These are phyloP conservation scores for Aegilops longissima DNA, from an alignment of 176 grass and related monocot genomes.

Conservation along the genomic window DNA sequence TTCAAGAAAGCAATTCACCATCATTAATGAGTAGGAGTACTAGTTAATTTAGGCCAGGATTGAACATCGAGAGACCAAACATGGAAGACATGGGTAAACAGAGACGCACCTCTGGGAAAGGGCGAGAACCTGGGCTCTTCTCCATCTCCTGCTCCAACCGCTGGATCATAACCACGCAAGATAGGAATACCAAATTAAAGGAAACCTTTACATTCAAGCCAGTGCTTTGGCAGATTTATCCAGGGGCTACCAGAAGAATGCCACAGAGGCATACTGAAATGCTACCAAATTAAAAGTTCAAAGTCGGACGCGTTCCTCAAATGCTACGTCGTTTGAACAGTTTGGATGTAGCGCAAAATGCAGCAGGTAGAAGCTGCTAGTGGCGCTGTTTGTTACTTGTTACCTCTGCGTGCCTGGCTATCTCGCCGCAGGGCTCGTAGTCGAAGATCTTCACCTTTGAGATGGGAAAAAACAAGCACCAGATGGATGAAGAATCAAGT, in stretches of 20 bases:
- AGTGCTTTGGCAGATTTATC: not conserved
- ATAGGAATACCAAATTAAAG: not conserved
- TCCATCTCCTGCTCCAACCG: constrained; percentile 48
- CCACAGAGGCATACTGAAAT: too few species aligned
- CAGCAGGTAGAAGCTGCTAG: not conserved
- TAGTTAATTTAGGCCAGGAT: not conserved
- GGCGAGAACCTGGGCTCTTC: constrained; percentile 48
- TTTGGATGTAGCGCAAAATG: not conserved
- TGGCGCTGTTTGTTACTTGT: too few species aligned
- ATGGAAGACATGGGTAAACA: not conserved
- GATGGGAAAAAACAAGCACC: too few species aligned
- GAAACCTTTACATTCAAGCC: not conserved
- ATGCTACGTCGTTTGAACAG: too few species aligned
- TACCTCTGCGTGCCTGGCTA: constrained; percentile 51
- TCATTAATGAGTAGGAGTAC: not conserved
- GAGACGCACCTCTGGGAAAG: constrained; percentile 60
- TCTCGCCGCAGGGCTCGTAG: constrained; percentile 68
- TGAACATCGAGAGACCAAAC: not conserved
- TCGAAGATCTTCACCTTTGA: constrained; percentile 54
- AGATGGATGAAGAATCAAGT: not conserved
- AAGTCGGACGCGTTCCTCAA: too few species aligned
- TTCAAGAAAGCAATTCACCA: not conserved
- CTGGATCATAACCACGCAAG: constrained; percentile 31
- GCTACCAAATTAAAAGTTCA: too few species aligned
- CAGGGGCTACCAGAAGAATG: too few species aligned